Evolutionary conservation across 2,329 filamentous ascomycete species (phyloP), one percentile per base, ranked within the genome.

Genomic region (Arachnomyces sp.): DNA sequence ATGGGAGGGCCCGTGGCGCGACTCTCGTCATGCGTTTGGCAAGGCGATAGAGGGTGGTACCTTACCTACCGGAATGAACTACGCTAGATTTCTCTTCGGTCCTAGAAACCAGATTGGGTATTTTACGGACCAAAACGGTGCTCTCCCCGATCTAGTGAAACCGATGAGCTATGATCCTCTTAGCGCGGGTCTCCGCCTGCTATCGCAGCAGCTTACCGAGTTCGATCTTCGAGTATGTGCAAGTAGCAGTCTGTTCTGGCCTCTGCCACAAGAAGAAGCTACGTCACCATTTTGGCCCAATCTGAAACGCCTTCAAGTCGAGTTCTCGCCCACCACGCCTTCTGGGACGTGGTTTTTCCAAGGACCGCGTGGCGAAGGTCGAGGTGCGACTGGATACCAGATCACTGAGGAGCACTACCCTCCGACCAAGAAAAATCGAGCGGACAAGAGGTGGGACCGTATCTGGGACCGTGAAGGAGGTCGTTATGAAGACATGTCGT

Each of bases 241-340:
- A 28, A 34, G 37, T n/a, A 30, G 31, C 15, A 42, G 28, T 20
- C 28, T 42, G 13, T 42, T 42, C 40, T 42, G 40, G 40, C 40
- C 40, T 8, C 8, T 15, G 16, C 17, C 33, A 12, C 28, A 42
- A 7, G 35, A 42, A 13, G 11, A 66, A 1, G 12, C 16, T 4
- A 14, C 28, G 34, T 4, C 34, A 7, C 40, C 40, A 17, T 29
- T 3, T 33, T 42, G 40, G 40, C 40, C 34, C n/a, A 30, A 38
- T 33, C 20, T 43, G 29, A 40, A 34, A 14, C 28, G 20, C 3
- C 42, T 43, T 12, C 30, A 16, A 7, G 38, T 43, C 7, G 28
- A 40, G 31, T 43, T 43, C 18, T 33, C 16, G 14, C 42, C 42
- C 14, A 8, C 29, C 12, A 33, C 37, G n/a, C 42, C 42, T 11